Percentiles rank a stretch among this genome's conserved stretches.
phyloP scores from a whole-genome alignment of 495 filamentous ascomycete genomes.

The Talaromyces wortmannii region DNA sequence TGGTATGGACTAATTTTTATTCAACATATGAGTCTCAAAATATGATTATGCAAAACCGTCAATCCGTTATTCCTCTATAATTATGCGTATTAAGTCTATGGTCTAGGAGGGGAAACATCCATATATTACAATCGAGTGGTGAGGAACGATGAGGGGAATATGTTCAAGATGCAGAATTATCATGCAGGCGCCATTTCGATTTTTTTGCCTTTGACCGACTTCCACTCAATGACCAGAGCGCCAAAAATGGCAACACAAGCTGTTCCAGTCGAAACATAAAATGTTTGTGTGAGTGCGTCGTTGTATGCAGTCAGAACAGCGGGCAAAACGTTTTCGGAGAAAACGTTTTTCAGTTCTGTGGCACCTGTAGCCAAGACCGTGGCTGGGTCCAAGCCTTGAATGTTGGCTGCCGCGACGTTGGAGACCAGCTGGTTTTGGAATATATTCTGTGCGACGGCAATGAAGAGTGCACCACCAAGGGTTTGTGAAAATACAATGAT shows the following conservation, averaged over 20 bases:
- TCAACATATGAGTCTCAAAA: no score
- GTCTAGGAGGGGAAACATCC: background rate
- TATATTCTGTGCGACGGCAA: constrained; percentile 70
- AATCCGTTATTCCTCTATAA: no score
- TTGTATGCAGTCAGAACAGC: constrained; percentile 65
- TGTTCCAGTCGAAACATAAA: constrained; percentile 63
- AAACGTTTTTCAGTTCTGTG: constrained; percentile 49
- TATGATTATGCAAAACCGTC: no score
- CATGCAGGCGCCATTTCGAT: constrained; percentile 54
- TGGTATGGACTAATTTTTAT: no score
- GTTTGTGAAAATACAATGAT: constrained; percentile 65
- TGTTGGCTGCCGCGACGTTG: constrained; percentile 38
- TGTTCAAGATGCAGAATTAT: background rate
- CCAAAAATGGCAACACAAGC: constrained; percentile 55
- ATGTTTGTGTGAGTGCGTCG: constrained; percentile 57
- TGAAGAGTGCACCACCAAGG: constrained; percentile 66
- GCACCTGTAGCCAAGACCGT: constrained; percentile 56
- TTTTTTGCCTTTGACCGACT: constrained; percentile 78
- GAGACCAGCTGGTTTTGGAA: constrained; percentile 64
- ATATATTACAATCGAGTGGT: background rate
- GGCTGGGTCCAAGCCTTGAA: constrained; percentile 42
- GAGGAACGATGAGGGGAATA: background rate
- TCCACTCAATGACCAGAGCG: constrained; percentile 62
- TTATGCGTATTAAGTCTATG: no score
- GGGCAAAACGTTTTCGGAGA: constrained; percentile 38